Evolutionary conservation across 129 eudicot species (phyloP), one percentile per base, ranked within the genome.

Genomic region (Helichrysum umbraculigerum): DNA sequence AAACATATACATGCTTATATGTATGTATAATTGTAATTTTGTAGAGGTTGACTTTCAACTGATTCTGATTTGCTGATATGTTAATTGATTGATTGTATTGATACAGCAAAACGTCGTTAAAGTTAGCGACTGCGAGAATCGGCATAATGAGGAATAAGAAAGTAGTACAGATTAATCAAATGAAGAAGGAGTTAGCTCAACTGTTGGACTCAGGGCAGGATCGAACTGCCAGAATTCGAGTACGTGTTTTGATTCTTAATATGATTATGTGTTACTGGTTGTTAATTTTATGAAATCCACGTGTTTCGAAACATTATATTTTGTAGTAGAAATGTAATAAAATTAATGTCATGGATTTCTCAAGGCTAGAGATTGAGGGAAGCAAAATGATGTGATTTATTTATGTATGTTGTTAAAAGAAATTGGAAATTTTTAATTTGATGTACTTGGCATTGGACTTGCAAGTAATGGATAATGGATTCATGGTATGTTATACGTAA

Each of bases 61-160:
- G 67, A 68, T 69, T 25, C 16, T 59, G 14, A 71, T 35, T 2
- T 20, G 15, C 16, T 59, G 14, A 71, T 35, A 3, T 20, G 15
- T 47, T 62, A 25, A 17, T 12, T 61, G 57, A 69, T 63, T 82
- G 75, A 67, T 83, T 60, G 62, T 56, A 7, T 71, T 66, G 80
- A 47, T 87, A 82, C 89, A 94, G 98, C 73, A 94, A 94, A 70
- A 94, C 90, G 81, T 81, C 99, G 75, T 76, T 91, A 80, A 94
- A 82, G 79, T 75, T 94, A 73, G 96, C 93, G 21, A 84, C 83
- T 28, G 80, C 99, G 6, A 68, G 97, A 67, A 75, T 89, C 50
- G 91, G 91, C 82, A 42, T 94, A 11, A 52, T 94, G 93, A 91
- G 83, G 90, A 94, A 94, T 59, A 94, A 94, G 77, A 94, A 91